A percentile compares a stretch with the other conserved stretches of the same genome.
Evolutionary conservation across 106 monocot species (phyloP).

Genomic region (Chionographis japonica): DNA sequence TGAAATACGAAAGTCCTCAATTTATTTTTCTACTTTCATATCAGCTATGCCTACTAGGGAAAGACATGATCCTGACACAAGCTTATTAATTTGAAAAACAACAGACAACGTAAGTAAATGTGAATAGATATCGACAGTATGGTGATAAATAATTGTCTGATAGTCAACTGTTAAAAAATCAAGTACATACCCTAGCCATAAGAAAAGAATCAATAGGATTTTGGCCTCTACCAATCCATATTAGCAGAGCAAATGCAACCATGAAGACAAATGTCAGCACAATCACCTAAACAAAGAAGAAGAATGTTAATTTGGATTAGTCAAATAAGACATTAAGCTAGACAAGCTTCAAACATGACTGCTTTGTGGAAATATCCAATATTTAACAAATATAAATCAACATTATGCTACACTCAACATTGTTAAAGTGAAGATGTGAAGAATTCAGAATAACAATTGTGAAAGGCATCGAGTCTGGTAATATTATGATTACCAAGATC

Average conservation of each 20-base stretch:
- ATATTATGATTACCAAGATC: conserved; percentile 51
- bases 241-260: conserved; percentile 68
- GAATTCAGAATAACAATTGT: background rate
- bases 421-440: background rate
- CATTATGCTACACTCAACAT: background rate
- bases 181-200: conserved; percentile 56
- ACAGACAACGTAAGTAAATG: too few relatives aligned
- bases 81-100: too few relatives aligned
- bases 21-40: too few relatives aligned
- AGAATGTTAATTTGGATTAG: background rate
- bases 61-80: too few relatives aligned
- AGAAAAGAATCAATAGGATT: conserved; percentile 84
- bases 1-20: too few relatives aligned
- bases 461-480: background rate
- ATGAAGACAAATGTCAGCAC: conserved; percentile 72
- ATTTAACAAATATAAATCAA: background rate
- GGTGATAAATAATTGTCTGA: too few relatives aligned
- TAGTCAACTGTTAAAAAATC: background rate
- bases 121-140: too few relatives aligned
- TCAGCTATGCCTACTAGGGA: too few relatives aligned
- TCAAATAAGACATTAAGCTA: background rate
- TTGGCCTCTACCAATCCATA: conserved; percentile 79
- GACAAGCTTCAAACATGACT: background rate
- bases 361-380: too few relatives aligned
- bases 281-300: conserved; percentile 47